Evolutionary conservation across 192 early-diverging fungal genomes (phyloP), one percentile per base, ranked within the genome.

Genomic region (Coemansia aciculifera): DNA sequence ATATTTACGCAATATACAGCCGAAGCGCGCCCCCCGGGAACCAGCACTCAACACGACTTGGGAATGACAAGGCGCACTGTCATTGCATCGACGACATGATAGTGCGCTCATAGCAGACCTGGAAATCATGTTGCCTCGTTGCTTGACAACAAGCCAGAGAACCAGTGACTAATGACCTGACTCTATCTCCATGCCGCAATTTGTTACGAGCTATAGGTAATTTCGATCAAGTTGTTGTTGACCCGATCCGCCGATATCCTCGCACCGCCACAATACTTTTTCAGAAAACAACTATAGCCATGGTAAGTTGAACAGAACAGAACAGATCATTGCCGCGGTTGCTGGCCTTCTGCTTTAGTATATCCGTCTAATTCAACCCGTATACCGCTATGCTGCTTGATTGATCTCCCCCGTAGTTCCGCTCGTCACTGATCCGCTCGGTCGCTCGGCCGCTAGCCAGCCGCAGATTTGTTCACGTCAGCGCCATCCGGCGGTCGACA

Each of bases 381-480:
- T 10, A 5, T 10, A 10, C 24, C n/a, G 23, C 49, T 12, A 11
- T 29, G 48, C 12, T 11, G 21, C 27, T 29, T 39, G 21, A 12
- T 43, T 40, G 19, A 46, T 21, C 39, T 5, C 13, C 2, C 70
- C 15, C 64, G 68, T 79, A 79, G 78, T 70, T 75, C 40, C 73
- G 73, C 48, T 46, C 44, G 19, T 75, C 73, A 37, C 52, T 81
- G 63, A 52, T 75, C 31, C 78, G 73, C 39, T 75, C 78, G 23
- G 57, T 81, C 43, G 60, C 70, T 27, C 78, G 78, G 37, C 71
- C 78, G 12, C 52, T 75, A 24, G 63, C 44, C 52, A 39, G 62
- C 63, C 78, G 73, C 71, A 75, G 78, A 75, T 64, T 75, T 31
- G 73, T 75, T 15, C 78, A 83, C 38, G 40, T 59, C 42, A 81